Percentiles rank a stretch among this genome's conserved stretches.
These are phyloP conservation scores for Cynanchum wilfordii DNA, from an alignment of 257 asterid genomes.

Conservation along the genomic window DNA sequence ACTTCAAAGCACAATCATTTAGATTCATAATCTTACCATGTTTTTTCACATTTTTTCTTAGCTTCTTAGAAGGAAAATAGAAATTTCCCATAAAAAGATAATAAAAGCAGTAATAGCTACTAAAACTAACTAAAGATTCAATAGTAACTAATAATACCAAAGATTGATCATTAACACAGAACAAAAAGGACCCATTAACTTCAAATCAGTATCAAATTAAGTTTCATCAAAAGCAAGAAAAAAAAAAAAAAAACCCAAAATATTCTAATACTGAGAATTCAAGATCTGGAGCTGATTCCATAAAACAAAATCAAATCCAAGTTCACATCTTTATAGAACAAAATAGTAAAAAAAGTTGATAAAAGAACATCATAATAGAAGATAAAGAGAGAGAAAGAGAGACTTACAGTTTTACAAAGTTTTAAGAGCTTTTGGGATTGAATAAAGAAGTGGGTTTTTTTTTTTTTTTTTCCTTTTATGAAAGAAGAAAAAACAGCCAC, in stretches of 20 bases:
- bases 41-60: background rate
- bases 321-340: background rate
- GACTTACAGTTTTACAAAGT: slow-evolving; percentile 12
- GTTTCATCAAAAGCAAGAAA: background rate
- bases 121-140: slow-evolving; percentile 1
- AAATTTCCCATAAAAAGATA: background rate
- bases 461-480: too few species aligned
- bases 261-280: slow-evolving; percentile 3
- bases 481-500: background rate
- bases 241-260: background rate
- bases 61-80: background rate
- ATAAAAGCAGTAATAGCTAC: background rate
- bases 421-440: background rate
- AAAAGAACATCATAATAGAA: too few species aligned
- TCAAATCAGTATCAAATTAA: slow-evolving; percentile 6
- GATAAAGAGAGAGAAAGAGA: background rate
- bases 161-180: background rate
- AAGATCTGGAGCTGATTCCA: slow-evolving; percentile 13
- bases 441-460: background rate
- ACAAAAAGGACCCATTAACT: background rate
- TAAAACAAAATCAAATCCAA: slow-evolving; percentile 4
- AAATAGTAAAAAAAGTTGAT: background rate
- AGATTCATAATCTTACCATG: background rate
- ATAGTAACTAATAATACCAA: background rate
- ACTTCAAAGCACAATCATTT: background rate